Evolutionary conservation across 805 yeast species (phyloP).

Genomic region (Lipomyces spencermartinsiae): DNA sequence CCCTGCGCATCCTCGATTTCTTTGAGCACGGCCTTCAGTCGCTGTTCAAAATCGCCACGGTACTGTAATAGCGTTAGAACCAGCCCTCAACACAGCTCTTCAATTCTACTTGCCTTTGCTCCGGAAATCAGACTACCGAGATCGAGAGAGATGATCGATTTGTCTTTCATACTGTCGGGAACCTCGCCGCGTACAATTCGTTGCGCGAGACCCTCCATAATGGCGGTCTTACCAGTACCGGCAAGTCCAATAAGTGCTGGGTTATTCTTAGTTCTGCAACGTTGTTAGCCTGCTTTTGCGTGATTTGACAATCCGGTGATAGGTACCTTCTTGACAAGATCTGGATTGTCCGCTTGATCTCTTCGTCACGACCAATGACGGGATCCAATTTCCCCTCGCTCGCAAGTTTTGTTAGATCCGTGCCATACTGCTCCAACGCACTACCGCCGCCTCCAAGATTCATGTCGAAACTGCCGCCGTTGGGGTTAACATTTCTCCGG

Average conservation of each 20-base stretch:
- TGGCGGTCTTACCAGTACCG: constrained; percentile 97
- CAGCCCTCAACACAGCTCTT: too few relatives aligned
- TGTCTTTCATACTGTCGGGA: constrained; percentile 90
- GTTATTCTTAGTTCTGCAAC: constrained; percentile 74
- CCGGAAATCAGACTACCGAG: constrained; percentile 91
- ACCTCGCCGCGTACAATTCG: constrained; percentile 90
- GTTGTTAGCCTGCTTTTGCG: neutral
- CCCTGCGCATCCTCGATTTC: constrained; percentile 84
- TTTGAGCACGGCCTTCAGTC: constrained; percentile 77
- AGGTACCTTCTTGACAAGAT: constrained; percentile 75
- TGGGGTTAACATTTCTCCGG: constrained; percentile 15
- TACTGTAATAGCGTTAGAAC: constrained; percentile 46
- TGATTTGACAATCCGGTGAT: neutral
- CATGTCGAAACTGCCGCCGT: constrained; percentile 46
- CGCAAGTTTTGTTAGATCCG: constrained; percentile 85
- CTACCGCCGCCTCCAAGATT: constrained; percentile 51
- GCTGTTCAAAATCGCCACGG: constrained; percentile 94
- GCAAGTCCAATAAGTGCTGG: constrained; percentile 96
- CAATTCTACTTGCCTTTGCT: constrained; percentile 59
- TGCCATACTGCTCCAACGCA: constrained; percentile 83
- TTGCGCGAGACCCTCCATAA: constrained; percentile 96
- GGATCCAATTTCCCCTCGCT: constrained; percentile 92
- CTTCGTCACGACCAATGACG: constrained; percentile 96
- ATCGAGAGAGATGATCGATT: constrained; percentile 82
- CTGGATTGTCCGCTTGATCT: constrained; percentile 90